Conservation (phyloP, 306 rosid genomes). For the Datisca glomerata region DNA sequence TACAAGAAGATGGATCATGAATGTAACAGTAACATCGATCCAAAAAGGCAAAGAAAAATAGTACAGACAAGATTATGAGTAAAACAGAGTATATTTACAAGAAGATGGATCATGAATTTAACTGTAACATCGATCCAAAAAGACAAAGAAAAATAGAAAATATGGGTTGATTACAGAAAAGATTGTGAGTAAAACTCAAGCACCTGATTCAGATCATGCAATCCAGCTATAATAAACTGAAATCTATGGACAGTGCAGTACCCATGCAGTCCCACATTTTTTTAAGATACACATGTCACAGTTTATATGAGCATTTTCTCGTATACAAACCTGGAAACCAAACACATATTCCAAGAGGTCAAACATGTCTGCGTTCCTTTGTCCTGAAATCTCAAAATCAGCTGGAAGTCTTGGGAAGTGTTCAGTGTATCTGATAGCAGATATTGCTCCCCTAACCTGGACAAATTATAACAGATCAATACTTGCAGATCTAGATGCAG, state of each 20-base stretch:
- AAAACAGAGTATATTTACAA: too few species aligned
- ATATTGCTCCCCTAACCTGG: conserved; percentile 81
- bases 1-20: too few species aligned
- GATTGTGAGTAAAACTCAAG: too few species aligned
- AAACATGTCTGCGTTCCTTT: conserved; percentile 77
- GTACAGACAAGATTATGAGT: too few species aligned
- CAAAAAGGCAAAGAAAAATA: too few species aligned
- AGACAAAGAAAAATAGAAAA: too few species aligned
- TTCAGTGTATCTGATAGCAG: conserved; percentile 66
- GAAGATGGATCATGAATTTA: too few species aligned
- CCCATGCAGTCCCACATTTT: conserved; percentile 1
- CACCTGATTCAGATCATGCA: too few species aligned
- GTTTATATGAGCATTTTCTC: background rate
- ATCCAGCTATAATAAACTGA: too few species aligned
- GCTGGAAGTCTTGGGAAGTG: conserved; percentile 75
- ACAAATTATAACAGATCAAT: conserved; percentile 7
- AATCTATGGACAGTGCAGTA: background rate
- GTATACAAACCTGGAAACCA: conserved; percentile 98
- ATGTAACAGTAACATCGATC: too few species aligned
- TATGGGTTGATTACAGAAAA: too few species aligned
- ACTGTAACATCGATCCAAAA: too few species aligned
- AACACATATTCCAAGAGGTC: conserved; percentile 82
- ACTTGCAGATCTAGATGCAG: conserved; percentile 1
- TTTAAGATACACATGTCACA: background rate
- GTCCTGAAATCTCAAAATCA: conserved; percentile 53